phyloP scores from a whole-genome alignment of 192 early-diverging fungal species.

The Glomus cerebriforme region DNA sequence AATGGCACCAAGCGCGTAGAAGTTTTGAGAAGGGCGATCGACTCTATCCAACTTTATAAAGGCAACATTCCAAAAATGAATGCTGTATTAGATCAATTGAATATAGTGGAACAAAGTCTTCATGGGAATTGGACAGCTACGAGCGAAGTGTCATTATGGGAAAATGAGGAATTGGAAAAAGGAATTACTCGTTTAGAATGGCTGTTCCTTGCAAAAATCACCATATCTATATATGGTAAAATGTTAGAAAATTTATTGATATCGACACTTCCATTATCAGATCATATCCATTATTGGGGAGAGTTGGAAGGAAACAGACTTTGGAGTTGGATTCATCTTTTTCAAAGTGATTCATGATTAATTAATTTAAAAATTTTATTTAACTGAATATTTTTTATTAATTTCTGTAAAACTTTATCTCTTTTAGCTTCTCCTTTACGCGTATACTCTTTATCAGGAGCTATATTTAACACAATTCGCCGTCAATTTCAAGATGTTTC shows the following conservation, averaged over 20 bases:
- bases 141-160: background rate
- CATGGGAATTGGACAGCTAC: background rate
- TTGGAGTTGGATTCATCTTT: conserved; percentile 43
- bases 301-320: conserved; percentile 47
- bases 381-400: background rate
- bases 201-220: conserved; percentile 55
- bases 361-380: background rate
- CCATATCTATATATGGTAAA: conserved; percentile 57
- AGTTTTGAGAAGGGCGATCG: background rate
- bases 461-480: conserved; percentile 1
- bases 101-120: background rate
- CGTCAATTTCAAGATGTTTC: conserved; percentile 11
- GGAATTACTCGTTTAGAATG: conserved; percentile 35
- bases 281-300: conserved; percentile 70
- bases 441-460: background rate
- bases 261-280: conserved; percentile 58
- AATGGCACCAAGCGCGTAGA: background rate
- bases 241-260: conserved; percentile 58
- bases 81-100: background rate
- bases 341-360: conserved; percentile 37
- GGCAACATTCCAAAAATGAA: background rate
- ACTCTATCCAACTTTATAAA: background rate
- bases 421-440: conserved; percentile 19
- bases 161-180: conserved; percentile 4
- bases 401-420: background rate